Conservation (phyloP, 1,284 basidiomycete genomes). For the Ustilago shanxiensis region DNA sequence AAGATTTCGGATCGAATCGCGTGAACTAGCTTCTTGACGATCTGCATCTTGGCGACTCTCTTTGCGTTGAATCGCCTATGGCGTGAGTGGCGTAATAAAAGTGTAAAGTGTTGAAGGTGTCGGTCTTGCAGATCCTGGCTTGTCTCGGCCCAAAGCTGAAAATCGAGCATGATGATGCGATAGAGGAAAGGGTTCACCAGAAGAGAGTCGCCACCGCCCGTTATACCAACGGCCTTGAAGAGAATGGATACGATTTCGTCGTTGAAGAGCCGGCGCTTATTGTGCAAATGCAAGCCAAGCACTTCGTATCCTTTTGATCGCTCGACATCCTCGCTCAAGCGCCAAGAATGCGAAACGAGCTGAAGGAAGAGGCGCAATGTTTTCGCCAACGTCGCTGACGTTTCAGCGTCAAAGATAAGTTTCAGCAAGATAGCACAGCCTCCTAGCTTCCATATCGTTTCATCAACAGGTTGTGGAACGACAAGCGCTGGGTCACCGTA, state of each 20-base stretch:
- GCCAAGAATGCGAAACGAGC: slow-evolving; percentile 85
- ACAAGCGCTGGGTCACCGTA: slow-evolving; percentile 72
- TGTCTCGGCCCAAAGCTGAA: slow-evolving; percentile 87
- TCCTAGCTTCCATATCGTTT: slow-evolving; percentile 84
- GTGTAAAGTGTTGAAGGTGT: slow-evolving; percentile 84
- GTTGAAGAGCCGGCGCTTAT: slow-evolving; percentile 82
- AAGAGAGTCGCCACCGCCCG: slow-evolving; percentile 67
- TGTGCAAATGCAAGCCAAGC: slow-evolving; percentile 79
- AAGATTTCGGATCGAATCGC: slow-evolving; percentile 73
- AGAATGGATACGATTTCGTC: slow-evolving; percentile 81
- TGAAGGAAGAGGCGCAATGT: slow-evolving; percentile 82
- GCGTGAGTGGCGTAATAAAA: slow-evolving; percentile 79
- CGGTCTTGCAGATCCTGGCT: slow-evolving; percentile 78
- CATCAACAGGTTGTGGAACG: slow-evolving; percentile 78
- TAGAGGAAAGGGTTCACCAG: slow-evolving; percentile 87
- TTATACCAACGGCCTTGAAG: slow-evolving; percentile 84
- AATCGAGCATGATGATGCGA: slow-evolving; percentile 84
- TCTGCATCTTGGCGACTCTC: slow-evolving; percentile 69
- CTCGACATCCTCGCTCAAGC: slow-evolving; percentile 70
- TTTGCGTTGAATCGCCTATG: slow-evolving; percentile 68
- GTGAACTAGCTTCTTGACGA: slow-evolving; percentile 83
- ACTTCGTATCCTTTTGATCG: slow-evolving; percentile 78
- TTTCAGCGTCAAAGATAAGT: slow-evolving; percentile 75
- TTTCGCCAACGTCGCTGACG: slow-evolving; percentile 79
- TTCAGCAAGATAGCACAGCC: slow-evolving; percentile 82